A percentile compares a stretch with the other conserved stretches of the same genome.
phyloP scores from a whole-genome alignment of 768 basidiomycete species.

The Calocybe indica region DNA sequence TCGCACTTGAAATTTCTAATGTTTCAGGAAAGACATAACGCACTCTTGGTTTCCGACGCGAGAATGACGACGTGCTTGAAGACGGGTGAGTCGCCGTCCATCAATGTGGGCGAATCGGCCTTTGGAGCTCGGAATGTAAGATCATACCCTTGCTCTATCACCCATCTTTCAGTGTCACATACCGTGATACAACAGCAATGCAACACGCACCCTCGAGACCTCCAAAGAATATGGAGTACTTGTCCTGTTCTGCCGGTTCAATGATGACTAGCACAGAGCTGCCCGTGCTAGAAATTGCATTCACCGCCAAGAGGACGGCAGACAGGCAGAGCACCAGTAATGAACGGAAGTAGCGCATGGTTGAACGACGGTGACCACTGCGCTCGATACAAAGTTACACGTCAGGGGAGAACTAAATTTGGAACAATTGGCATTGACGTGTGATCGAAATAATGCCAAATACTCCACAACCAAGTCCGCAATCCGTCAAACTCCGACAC shows the following conservation, averaged over 20 bases:
- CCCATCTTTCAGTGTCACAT: background rate
- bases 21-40: constrained; percentile 14
- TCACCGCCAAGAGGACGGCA: constrained; percentile 9
- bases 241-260: constrained; percentile 62
- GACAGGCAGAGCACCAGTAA: constrained; percentile 24
- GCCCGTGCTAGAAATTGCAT: constrained; percentile 75
- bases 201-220: constrained; percentile 58
- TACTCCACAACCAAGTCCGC: too few species aligned
- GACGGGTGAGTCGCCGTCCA: constrained; percentile 64
- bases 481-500: too few species aligned
- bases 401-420: too few species aligned
- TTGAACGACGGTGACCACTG: too few species aligned
- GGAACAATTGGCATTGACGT: too few species aligned
- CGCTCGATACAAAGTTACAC: too few species aligned
- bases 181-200: background rate
- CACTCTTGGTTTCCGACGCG: constrained; percentile 82
- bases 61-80: constrained; percentile 88
- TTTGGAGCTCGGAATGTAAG: constrained; percentile 84
- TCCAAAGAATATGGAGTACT: constrained; percentile 81
- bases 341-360: constrained; percentile 32
- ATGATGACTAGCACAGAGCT: constrained; percentile 81
- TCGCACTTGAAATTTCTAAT: background rate
- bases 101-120: constrained; percentile 58
- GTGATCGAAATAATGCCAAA: too few species aligned
- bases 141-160: constrained; percentile 72